These are phyloP conservation scores for Ilyonectria robusta DNA, from an alignment of 2,329 filamentous ascomycete genomes.

Conservation along the genomic window DNA sequence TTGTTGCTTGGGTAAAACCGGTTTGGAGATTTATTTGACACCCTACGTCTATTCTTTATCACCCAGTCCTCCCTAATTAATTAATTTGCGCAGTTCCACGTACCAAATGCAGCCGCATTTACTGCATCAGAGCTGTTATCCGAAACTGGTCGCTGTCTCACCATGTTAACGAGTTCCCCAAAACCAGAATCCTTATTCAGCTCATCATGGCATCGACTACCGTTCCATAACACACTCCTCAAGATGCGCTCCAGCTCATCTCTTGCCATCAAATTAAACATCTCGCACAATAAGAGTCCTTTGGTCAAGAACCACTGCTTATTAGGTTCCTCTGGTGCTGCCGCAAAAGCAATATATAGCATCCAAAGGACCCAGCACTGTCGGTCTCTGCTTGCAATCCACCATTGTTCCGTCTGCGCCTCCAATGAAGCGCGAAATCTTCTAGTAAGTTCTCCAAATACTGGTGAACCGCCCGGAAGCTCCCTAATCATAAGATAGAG, in stretches of 20 bases:
- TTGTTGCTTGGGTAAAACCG: not conserved
- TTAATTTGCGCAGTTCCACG: constrained; percentile 4
- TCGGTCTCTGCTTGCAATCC: constrained; percentile 3
- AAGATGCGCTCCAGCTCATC: not conserved
- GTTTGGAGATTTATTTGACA: constrained; percentile 2
- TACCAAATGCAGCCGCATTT: not conserved
- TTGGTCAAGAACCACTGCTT: constrained; percentile 12
- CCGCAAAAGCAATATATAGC: constrained; percentile 6
- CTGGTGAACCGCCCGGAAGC: not conserved
- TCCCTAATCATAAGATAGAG: constrained; percentile 10
- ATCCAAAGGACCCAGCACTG: constrained; percentile 10
- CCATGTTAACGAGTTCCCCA: constrained; percentile 2
- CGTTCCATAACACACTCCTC: constrained; percentile 5
- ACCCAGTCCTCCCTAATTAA: not conserved
- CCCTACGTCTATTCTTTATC: not conserved
- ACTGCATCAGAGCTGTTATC: constrained; percentile 3
- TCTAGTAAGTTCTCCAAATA: constrained; percentile 5
- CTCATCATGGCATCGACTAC: constrained; percentile 1
- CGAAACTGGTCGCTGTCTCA: not conserved
- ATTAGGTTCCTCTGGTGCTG: not conserved
- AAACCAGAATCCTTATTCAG: constrained; percentile 4
- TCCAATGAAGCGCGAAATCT: constrained; percentile 3
- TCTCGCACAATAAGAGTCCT: constrained; percentile 6
- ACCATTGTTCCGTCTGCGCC: constrained; percentile 7
- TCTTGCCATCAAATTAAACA: constrained; percentile 2